Percentiles rank a stretch among this genome's conserved stretches.
Evolutionary conservation across 345 rosid species (phyloP).

Genomic region (Eucalyptus virginea): DNA sequence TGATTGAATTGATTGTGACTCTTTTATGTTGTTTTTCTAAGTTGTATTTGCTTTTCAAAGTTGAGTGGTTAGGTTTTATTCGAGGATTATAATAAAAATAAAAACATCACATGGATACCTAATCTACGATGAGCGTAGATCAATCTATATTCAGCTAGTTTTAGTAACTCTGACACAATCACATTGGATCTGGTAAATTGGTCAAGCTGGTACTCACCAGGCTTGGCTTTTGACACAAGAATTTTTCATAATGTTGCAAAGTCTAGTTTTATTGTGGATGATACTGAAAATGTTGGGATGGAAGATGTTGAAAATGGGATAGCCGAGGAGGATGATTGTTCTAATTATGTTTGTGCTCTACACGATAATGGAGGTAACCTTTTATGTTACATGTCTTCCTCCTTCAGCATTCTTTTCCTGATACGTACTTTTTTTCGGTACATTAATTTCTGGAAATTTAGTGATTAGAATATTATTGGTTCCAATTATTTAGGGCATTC

Average conservation of each 20-base stretch:
- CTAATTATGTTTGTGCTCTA: slow-evolving; percentile 67
- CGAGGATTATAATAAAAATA: too few relatives aligned
- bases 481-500: neutral
- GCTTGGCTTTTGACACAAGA: slow-evolving; percentile 3
- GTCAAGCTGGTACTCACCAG: neutral
- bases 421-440: neutral
- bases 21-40: too few relatives aligned
- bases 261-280: slow-evolving; percentile 55
- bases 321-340: slow-evolving; percentile 25
- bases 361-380: slow-evolving; percentile 82
- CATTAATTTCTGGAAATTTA: neutral
- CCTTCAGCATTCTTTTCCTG: neutral
- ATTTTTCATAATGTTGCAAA: slow-evolving; percentile 2
- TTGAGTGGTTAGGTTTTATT: too few relatives aligned
- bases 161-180: neutral
- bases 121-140: neutral
- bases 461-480: neutral
- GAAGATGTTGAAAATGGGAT: slow-evolving; percentile 25
- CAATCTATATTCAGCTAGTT: neutral
- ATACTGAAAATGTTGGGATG: slow-evolving; percentile 17
- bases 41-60: too few relatives aligned
- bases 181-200: neutral
- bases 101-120: too few relatives aligned
- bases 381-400: slow-evolving; percentile 37
- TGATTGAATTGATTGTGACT: too few relatives aligned